These are phyloP conservation scores for Eucalyptus globulus DNA, from an alignment of 345 rosid species.

Conservation along the genomic window DNA sequence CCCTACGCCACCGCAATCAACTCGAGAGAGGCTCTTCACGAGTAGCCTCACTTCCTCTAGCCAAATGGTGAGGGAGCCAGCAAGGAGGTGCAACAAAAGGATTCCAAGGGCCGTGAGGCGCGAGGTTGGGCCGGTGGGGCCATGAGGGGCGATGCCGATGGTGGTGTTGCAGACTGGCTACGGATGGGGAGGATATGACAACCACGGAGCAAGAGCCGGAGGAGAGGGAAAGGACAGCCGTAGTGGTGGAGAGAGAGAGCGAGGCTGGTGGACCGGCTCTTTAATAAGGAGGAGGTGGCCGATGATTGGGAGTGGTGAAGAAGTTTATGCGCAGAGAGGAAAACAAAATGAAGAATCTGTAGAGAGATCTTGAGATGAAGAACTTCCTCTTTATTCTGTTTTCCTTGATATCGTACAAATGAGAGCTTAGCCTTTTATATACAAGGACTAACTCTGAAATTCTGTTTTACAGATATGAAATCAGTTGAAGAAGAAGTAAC, in stretches of 20 bases:
- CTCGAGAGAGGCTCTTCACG: neutral
- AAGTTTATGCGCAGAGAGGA: no score
- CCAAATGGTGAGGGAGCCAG: neutral
- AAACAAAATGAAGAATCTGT: no score
- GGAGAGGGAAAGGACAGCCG: neutral
- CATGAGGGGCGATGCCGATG: neutral
- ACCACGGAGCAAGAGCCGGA: neutral
- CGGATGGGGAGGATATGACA: slow-evolving; percentile 6
- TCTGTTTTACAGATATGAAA: no score
- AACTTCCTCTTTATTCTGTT: no score
- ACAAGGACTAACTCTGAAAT: no score
- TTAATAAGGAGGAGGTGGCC: slow-evolving; percentile 9
- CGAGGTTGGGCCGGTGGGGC: neutral
- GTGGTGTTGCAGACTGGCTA: slow-evolving; percentile 2
- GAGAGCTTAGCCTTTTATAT: no score
- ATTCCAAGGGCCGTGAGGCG: neutral
- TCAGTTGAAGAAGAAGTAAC: no score
- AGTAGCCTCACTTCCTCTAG: neutral
- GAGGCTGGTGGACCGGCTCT: slow-evolving; percentile 2
- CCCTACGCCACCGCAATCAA: neutral
- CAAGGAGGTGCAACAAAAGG: neutral
- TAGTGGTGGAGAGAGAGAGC: neutral
- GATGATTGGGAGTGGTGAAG: slow-evolving; percentile 1
- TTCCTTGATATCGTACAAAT: no score
- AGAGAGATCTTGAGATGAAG: no score